Base-by-base conservation (phyloP, 2,329 filamentous ascomycete species). In the Colletotrichum lini region DNA sequence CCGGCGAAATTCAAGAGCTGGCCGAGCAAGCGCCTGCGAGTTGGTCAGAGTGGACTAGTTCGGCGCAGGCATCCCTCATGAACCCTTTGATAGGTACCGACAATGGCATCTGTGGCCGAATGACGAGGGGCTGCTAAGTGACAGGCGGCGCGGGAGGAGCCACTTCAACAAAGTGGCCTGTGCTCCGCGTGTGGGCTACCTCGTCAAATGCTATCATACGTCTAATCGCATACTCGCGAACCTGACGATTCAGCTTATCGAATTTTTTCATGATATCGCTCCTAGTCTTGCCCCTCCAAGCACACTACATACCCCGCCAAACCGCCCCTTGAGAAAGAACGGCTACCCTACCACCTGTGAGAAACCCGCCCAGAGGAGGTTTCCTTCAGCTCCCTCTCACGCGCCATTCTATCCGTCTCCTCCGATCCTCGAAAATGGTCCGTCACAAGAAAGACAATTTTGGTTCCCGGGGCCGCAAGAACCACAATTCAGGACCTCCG, bases 371-470 rank as follows among this genome's bases (percentile, higher is more conserved):
- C 40, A 12, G 10, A 26, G 15, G 35, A 38, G 35, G 2, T 38
- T 21, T 18, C 15, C 18, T 38, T 18, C 16, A 26, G 18, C 50
- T 18, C 16, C 16, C 15, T n/a, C 50, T 53, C 26, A 9, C 8
- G 26, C 26, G 1, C 35, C 54, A 57, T 57, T 42, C 30, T 30
- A n/a, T 52, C 10, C 16, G n/a, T 18, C 26, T 57, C 5, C 60
- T 21, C 30, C 12, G 18, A 16, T 40, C 38, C 40, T 52, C 21
- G n/a, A 70, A 44, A 16, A 98, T 98, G 95, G 95, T 98, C 65
- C 94, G 96, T 72, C 96, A 98, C 84, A 98, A 98, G 84, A 98
- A 98, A 83, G 95, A 98, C 83, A 88, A 88, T 76, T 90, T 91
- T 79, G 86, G 89, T 65, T 87, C 88, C 76, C 89, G 93, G 80